Base-by-base conservation (phyloP, 345 rosid genomes). In the Acer negundo region DNA sequence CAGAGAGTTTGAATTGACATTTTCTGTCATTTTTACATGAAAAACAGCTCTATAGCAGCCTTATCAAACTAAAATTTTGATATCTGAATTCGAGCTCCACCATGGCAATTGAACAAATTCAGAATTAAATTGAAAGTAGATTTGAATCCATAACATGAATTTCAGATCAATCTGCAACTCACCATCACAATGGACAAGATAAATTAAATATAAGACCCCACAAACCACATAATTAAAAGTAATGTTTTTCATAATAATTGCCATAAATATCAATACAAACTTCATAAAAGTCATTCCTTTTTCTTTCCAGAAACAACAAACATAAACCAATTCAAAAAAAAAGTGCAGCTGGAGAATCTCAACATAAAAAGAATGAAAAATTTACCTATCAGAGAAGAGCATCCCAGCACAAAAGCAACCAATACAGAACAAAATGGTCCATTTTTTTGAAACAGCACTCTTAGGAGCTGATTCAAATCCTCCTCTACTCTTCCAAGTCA, bases 331-430 rank as follows among this genome's bases (percentile, higher is more conserved):
- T 22, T 46, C 35, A 49, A 75, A 69, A 8, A 17, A 68, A 38
- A 47, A 53, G 46, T 20, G 53, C 12, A 47, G 56, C 24, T 19
- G 17, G 13, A 22, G 22, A 44, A 70, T 63, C 70, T 1, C 40
- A 72, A 15, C 61, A 62, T 49, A 13, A 67, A 68, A 26, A 61
- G 7, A 24, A 51, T 46, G 51, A 76, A 77, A 81, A 20, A 58
- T 9, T 77, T 74, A 91, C 95, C 93, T 84, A 80, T 86, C 91
- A 63, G 97, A 92, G 86, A 95, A 93, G 71, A 95, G 89, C 90
- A 91, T 85, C 75, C 99, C 99, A 4, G 91, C 92, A 80, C 96
- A 93, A 85, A 95, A 92, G 87, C 97, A 93, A 31, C 97, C 97
- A 77, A 93, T 83, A 78, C 97, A 96, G 82, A 96, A 86, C 79